Conservation (phyloP, 768 basidiomycete species). For the Phlebiopsis flavidoalba region DNA sequence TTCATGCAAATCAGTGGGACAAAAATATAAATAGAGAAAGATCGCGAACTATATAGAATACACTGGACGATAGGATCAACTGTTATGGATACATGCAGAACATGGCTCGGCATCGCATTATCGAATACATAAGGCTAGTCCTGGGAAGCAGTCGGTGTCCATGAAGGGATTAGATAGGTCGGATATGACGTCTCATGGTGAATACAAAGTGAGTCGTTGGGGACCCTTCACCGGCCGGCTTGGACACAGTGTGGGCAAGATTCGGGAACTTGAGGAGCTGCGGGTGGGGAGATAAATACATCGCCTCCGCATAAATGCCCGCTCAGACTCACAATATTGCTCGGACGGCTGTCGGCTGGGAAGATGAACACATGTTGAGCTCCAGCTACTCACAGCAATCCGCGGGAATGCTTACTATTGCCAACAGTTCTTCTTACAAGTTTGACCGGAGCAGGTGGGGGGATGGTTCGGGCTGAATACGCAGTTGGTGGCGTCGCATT, state of each 20-base stretch:
- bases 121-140: background rate
- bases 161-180: background rate
- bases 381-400: background rate
- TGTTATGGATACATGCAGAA: background rate
- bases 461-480: constrained; percentile 54
- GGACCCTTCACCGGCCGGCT: background rate
- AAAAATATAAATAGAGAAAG: background rate
- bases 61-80: background rate
- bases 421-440: constrained; percentile 39
- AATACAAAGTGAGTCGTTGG: background rate
- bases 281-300: background rate
- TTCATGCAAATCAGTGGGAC: background rate
- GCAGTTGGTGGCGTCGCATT: constrained; percentile 42
- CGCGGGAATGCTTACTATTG: constrained; percentile 37
- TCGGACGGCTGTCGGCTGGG: constrained; percentile 22
- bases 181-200: background rate
- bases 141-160: background rate
- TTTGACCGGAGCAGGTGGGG: constrained; percentile 31
- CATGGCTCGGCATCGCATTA: background rate
- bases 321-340: constrained; percentile 18
- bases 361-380: background rate
- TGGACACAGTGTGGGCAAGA: constrained; percentile 11
- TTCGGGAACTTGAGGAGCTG: constrained; percentile 11
- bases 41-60: background rate
- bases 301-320: background rate